Conservation (phyloP, 1,139 yeast species). For the Waltiozyma solani region DNA sequence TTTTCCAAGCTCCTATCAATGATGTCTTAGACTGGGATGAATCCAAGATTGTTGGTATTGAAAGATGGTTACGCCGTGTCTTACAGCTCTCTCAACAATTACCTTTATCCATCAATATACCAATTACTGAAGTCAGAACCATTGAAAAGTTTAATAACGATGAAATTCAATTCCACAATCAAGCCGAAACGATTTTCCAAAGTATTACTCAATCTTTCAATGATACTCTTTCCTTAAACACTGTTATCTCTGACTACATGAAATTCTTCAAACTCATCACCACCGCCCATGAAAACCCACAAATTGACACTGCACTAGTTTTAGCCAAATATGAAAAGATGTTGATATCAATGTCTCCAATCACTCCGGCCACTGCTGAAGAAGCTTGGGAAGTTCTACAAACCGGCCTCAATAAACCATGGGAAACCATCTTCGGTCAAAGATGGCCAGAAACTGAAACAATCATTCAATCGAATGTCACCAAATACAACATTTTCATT, state of each 20-base stretch:
- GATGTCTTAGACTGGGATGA: slow-evolving; percentile 90
- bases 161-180: slow-evolving; percentile 52
- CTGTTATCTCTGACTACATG: slow-evolving; percentile 85
- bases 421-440: slow-evolving; percentile 45
- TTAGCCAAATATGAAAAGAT: slow-evolving; percentile 41
- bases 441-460: slow-evolving; percentile 40
- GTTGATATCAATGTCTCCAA: slow-evolving; percentile 54
- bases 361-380: slow-evolving; percentile 74
- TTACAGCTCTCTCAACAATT: slow-evolving; percentile 27
- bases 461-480: slow-evolving; percentile 26
- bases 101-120: slow-evolving; percentile 3
- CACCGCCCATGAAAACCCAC: slow-evolving; percentile 27
- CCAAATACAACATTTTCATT: slow-evolving; percentile 44
- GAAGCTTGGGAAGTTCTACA: slow-evolving; percentile 64
- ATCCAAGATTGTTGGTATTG: slow-evolving; percentile 72
- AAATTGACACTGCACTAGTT: slow-evolving; percentile 24
- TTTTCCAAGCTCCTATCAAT: slow-evolving; percentile 86
- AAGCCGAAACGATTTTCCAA: slow-evolving; percentile 37
- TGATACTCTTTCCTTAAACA: slow-evolving; percentile 57
- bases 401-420: slow-evolving; percentile 21
- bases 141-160: slow-evolving; percentile 23
- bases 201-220: slow-evolving; percentile 52
- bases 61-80: slow-evolving; percentile 74
- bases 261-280: slow-evolving; percentile 56
- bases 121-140: slow-evolving; percentile 1